Conservation (phyloP, 495 filamentous ascomycete species). For the Penicillium turbatum region DNA sequence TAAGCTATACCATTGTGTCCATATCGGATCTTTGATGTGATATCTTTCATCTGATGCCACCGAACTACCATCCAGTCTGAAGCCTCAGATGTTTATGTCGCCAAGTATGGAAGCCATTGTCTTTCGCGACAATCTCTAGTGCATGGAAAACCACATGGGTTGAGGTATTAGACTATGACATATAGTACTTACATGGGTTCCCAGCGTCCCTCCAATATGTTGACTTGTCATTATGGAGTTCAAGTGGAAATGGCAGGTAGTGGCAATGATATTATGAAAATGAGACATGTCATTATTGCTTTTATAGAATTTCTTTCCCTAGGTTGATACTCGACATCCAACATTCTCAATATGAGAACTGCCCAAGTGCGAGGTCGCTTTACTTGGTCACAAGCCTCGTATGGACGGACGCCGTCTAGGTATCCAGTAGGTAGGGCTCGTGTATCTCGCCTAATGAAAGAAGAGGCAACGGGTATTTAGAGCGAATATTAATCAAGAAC, state of each 20-base stretch:
- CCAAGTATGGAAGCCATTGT: neutral
- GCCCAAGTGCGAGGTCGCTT: no score
- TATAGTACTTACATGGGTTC: neutral
- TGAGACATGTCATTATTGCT: conserved; percentile 10
- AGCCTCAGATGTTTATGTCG: neutral
- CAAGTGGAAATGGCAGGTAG: conserved; percentile 4
- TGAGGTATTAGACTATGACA: neutral
- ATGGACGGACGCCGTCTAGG: no score
- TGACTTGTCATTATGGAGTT: conserved; percentile 4
- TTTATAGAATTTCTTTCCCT: neutral
- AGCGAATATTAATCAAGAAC: no score
- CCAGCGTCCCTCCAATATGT: neutral
- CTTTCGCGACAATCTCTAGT: neutral
- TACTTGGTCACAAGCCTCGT: no score
- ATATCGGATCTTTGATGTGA: neutral
- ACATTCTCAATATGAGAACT: no score
- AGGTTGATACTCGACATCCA: no score
- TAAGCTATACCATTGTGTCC: conserved; percentile 10
- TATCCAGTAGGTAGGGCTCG: no score
- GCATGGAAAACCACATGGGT: neutral
- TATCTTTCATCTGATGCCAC: neutral
- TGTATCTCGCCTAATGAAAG: no score
- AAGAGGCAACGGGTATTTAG: no score
- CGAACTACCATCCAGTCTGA: neutral
- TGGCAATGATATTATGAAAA: conserved; percentile 9